phyloP scores from a whole-genome alignment of 2,329 filamentous ascomycete species.

The Aureobasidium sp. region DNA sequence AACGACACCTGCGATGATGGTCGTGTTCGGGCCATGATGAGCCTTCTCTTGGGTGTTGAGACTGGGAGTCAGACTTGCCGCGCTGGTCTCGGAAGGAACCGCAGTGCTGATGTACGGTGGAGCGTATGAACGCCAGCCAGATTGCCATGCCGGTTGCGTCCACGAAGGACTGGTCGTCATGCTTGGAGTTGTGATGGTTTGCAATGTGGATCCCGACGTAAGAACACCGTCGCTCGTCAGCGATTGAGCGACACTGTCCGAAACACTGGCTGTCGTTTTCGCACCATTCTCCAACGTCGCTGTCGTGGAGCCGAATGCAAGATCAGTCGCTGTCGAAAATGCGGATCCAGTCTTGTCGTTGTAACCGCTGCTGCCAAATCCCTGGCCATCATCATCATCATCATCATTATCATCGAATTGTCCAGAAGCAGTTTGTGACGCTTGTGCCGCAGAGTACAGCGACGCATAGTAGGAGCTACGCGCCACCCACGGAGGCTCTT shows the following conservation, averaged over 20 bases:
- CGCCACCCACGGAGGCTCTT: not conserved
- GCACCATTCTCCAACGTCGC: not conserved
- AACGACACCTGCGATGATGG: slow-evolving; percentile 2
- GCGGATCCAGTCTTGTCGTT: not conserved
- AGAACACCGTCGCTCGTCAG: not conserved
- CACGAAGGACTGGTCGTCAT: not conserved
- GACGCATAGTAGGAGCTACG: not conserved
- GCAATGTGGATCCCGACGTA: not conserved
- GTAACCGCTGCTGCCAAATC: not conserved
- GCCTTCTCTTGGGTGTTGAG: not conserved
- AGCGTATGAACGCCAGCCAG: not conserved
- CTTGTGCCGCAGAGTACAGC: not conserved
- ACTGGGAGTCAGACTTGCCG: not conserved
- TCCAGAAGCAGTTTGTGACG: not conserved
- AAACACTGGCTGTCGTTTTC: not conserved
- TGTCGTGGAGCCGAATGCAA: not conserved
- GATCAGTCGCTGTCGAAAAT: not conserved
- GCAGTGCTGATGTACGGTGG: not conserved
- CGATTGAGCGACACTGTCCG: not conserved
- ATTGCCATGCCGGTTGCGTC: not conserved
- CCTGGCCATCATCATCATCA: not conserved
- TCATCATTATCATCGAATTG: not conserved
- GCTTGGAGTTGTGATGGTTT: not conserved
- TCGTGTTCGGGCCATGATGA: not conserved
- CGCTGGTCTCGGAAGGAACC: not conserved